phyloP scores from a whole-genome alignment of 805 yeast species.

The Starmerella tilneyi region DNA sequence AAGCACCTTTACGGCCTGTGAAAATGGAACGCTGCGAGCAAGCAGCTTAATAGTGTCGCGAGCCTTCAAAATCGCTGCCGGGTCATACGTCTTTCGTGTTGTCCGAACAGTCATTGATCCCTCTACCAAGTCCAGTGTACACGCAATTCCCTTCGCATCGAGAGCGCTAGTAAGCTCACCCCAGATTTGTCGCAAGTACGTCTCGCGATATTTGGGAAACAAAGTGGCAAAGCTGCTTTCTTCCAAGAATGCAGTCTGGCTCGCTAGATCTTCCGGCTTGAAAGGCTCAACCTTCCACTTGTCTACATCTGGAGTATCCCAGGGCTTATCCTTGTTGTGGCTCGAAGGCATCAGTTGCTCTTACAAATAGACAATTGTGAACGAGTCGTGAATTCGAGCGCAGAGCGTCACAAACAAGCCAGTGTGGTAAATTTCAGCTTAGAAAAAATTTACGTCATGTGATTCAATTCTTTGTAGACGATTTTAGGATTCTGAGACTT shows the following conservation, averaged over 20 bases:
- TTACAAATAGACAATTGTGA: not conserved
- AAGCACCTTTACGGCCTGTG: conserved; percentile 85
- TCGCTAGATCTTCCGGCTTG: conserved; percentile 75
- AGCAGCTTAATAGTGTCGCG: conserved; percentile 86
- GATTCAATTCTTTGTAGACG: no score
- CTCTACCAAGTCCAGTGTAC: conserved; percentile 81
- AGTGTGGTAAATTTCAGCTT: no score
- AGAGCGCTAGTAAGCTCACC: conserved; percentile 78
- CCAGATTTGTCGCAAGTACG: conserved; percentile 81
- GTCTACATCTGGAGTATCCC: conserved; percentile 93
- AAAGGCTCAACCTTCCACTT: conserved; percentile 88
- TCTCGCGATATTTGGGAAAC: conserved; percentile 94
- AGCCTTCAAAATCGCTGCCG: conserved; percentile 85
- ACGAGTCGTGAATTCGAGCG: no score
- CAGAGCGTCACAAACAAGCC: no score
- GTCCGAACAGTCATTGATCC: conserved; percentile 97
- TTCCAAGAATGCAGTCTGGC: conserved; percentile 86
- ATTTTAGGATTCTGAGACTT: no score
- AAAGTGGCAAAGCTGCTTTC: conserved; percentile 90
- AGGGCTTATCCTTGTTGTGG: conserved; percentile 89
- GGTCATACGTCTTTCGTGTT: conserved; percentile 90
- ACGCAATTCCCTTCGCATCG: conserved; percentile 60
- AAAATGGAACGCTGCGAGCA: conserved; percentile 93
- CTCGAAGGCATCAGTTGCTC: conserved; percentile 64
- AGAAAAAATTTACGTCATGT: no score